Conservation (phyloP, 306 rosid species). For the Begonia masoniana region DNA sequence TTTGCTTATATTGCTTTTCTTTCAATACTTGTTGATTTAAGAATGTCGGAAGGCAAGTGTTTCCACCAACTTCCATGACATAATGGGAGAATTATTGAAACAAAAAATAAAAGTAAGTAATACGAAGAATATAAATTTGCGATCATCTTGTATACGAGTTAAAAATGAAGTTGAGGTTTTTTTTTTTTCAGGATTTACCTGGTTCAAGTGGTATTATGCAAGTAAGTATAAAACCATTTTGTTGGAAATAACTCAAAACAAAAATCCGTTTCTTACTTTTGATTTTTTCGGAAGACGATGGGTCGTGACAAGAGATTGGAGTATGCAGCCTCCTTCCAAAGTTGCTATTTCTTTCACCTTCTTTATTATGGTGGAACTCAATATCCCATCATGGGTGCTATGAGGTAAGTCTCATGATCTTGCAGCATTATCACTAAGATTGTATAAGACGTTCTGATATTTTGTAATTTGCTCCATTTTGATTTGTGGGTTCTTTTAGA, state of each 20-base stretch:
- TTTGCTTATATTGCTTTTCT: constrained; percentile 16
- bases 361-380: constrained; percentile 92
- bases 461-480: no score
- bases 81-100: no score
- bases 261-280: constrained; percentile 9
- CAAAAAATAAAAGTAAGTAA: no score
- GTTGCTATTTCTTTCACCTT: constrained; percentile 81
- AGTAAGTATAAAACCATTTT: constrained; percentile 35
- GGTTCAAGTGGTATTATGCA: constrained; percentile 96
- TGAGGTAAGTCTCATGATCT: constrained; percentile 31
- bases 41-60: background rate
- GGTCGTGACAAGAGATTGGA: constrained; percentile 78
- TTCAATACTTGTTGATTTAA: background rate
- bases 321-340: constrained; percentile 83
- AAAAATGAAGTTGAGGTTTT: no score
- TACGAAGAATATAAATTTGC: no score
- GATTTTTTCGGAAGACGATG: constrained; percentile 50
- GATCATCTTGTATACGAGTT: no score
- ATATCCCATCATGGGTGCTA: constrained; percentile 92
- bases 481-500: no score
- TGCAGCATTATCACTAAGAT: no score
- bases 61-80: no score
- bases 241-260: constrained; percentile 11
- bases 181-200: constrained; percentile 74
- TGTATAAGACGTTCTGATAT: no score